These are phyloP conservation scores for Tilletia caries DNA, from an alignment of 1,284 basidiomycete genomes.

Conservation along the genomic window DNA sequence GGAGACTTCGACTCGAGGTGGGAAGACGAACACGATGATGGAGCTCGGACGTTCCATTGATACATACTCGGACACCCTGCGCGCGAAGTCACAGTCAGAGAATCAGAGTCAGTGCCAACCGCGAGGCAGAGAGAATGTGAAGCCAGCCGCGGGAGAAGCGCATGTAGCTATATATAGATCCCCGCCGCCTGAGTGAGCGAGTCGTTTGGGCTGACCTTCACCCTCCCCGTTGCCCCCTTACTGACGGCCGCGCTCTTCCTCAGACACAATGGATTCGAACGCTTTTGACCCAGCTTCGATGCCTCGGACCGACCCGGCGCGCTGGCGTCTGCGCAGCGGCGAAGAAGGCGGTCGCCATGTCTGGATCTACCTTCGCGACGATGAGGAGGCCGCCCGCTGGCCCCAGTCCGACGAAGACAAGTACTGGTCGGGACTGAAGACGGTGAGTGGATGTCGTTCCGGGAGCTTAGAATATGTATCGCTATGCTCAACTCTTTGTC, in stretches of 20 bases:
- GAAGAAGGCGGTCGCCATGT: constrained; percentile 42
- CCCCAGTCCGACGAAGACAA: constrained; percentile 49
- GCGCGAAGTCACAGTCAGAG: too few relatives aligned
- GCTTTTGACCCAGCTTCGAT: constrained; percentile 14
- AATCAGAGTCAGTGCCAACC: too few relatives aligned
- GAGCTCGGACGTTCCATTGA: too few relatives aligned
- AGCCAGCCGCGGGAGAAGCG: too few relatives aligned
- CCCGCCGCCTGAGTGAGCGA: not conserved
- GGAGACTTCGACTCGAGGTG: too few relatives aligned
- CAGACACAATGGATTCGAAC: not conserved
- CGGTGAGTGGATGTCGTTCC: constrained; percentile 18
- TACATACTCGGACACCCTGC: too few relatives aligned
- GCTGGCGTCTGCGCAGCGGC: constrained; percentile 45
- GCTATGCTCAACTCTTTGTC: not conserved
- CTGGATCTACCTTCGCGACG: constrained; percentile 48
- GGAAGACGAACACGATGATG: too few relatives aligned
- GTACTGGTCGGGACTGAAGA: constrained; percentile 50
- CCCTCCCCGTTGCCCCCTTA: too few relatives aligned
- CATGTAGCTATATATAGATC: too few relatives aligned
- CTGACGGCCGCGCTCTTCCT: too few relatives aligned
- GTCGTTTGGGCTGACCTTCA: not conserved
- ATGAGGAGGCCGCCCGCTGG: constrained; percentile 32
- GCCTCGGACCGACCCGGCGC: constrained; percentile 31
- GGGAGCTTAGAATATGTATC: too few relatives aligned
- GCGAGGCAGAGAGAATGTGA: too few relatives aligned